Conservation (phyloP, 306 rosid species). For the Dalbergia oliveri region DNA sequence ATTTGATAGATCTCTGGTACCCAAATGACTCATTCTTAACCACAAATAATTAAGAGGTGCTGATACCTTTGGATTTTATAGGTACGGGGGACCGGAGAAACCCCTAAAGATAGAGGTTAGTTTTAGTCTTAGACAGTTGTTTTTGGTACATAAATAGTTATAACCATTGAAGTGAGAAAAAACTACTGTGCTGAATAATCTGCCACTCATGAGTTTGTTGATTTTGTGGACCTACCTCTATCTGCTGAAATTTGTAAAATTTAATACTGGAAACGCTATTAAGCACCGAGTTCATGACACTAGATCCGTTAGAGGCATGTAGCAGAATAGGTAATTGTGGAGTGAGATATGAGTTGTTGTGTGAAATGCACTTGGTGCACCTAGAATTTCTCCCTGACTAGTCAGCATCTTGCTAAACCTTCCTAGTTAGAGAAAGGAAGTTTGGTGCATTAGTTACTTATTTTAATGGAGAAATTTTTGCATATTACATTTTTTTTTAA, state of each 20-base stretch:
- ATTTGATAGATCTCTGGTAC: no score
- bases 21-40: no score
- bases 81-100: no score
- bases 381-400: slow-evolving; percentile 10
- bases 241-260: neutral
- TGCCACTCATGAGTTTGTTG: neutral
- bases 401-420: slow-evolving; percentile 8
- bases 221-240: neutral
- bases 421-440: neutral
- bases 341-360: slow-evolving; percentile 8
- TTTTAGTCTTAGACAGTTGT: no score
- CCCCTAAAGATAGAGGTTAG: no score
- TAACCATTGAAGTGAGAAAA: neutral
- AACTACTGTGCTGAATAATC: neutral
- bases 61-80: no score
- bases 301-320: neutral
- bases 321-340: neutral
- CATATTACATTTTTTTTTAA: neutral
- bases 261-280: neutral
- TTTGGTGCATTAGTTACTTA: slow-evolving; percentile 34
- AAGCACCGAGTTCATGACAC: neutral
- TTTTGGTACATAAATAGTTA: no score
- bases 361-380: neutral
- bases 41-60: no score
- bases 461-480: slow-evolving; percentile 1